phyloP scores from a whole-genome alignment of 768 basidiomycete species.

The Macrolepiota albuminosa region DNA sequence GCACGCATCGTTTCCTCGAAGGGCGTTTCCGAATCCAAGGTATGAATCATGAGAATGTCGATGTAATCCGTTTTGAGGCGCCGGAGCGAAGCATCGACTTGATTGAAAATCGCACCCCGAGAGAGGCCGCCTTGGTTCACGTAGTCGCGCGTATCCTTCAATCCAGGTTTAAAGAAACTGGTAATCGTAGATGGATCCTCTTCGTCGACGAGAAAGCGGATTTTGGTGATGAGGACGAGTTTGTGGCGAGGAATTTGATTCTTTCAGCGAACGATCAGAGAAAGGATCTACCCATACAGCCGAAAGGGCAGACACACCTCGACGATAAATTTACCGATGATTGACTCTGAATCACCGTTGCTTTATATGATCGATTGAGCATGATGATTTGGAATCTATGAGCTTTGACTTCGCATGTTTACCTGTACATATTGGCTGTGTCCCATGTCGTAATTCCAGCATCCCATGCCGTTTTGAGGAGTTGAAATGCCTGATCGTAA shows the following conservation, averaged over 20 bases:
- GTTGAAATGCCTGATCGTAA: not conserved
- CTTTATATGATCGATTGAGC: not conserved
- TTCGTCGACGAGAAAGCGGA: not conserved
- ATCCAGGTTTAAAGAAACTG: not conserved
- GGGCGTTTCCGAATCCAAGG: constrained; percentile 29
- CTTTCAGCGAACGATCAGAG: not conserved
- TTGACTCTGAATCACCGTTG: not conserved
- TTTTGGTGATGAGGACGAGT: constrained; percentile 5
- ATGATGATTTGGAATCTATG: not conserved
- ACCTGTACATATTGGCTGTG: constrained; percentile 3
- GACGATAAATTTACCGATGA: not conserved
- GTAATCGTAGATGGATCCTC: not conserved
- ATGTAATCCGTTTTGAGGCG: constrained; percentile 25
- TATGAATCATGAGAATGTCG: constrained; percentile 36
- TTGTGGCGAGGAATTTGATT: constrained; percentile 8
- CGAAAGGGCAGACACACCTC: not conserved
- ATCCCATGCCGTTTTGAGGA: constrained; percentile 2
- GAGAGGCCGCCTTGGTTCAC: constrained; percentile 15
- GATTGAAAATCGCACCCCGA: constrained; percentile 26
- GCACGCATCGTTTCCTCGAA: constrained; percentile 41
- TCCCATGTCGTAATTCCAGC: constrained; percentile 1
- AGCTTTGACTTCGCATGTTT: not conserved
- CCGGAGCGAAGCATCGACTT: constrained; percentile 23
- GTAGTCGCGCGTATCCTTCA: constrained; percentile 12
- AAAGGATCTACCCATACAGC: too few species aligned